Base-by-base conservation (phyloP, 805 yeast genomes). In the Sugiyamaella smithiae region DNA sequence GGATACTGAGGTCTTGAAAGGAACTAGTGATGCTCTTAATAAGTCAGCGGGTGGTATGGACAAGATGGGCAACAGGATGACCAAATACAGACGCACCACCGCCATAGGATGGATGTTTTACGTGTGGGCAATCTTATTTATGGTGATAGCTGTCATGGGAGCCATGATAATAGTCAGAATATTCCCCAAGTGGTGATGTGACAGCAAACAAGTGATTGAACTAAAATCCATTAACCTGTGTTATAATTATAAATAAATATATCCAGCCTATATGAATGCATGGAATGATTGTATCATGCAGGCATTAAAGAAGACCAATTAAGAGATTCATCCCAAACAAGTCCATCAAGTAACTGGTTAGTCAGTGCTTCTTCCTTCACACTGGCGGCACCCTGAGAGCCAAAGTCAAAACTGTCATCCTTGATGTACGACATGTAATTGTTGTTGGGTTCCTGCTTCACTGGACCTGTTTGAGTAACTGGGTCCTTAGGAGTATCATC, bases 91-190 rank as follows among this genome's bases (percentile, higher is more conserved):
- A 19, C 43, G 56, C 5, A 49, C 62, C 4, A 58, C 65, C 3
- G 71, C 71, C 14, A 57, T 71, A 16, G 71, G 75, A 6, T 68
- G 68, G 67, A 57, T 59, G 65, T 71, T 70, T 50, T 71, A 71
- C 52, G 57, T 71, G 32, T 52, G 49, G 46, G 66, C 73, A 8
- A 54, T 54, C n/a, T 43, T 60, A 12, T 69, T 70, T 42, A 61
- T 70, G 55, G 47, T 66, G 9, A 51, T 59, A 5, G 59, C 66
- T 3, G 58, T 68, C 8, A 26, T 66, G 2, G 55, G 56, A 5
- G 70, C 66, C 16, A 59, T 69, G 67, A 54, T 65, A 8, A 48
- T 70, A 2, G 61, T 70, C 43, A 64, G 67, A 46, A 50, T 66
- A 16, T 66, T 67, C 43, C 70, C 70, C 8, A 67, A 67, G 50